A percentile compares a stretch with the other conserved stretches of the same genome.
Evolutionary conservation across 2,329 filamentous ascomycete species (phyloP).

Genomic region (Metarhizium guizhouense): DNA sequence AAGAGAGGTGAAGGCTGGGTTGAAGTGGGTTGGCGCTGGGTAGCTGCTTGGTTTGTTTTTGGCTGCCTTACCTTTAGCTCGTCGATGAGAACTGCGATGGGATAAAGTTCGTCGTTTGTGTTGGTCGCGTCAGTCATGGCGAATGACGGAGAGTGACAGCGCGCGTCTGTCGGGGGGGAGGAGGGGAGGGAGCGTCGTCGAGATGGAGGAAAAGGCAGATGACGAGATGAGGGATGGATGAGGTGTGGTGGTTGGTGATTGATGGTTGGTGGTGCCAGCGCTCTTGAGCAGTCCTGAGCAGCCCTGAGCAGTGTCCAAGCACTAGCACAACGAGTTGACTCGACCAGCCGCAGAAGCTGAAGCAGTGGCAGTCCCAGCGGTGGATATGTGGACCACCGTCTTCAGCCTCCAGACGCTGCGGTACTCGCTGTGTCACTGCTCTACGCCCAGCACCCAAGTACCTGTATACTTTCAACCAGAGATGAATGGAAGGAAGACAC

Average conservation of each 20-base stretch:
- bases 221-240: slow-evolving; percentile 4
- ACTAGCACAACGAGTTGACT: too few species aligned
- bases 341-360: not conserved
- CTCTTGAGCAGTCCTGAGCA: too few species aligned
- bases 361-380: not conserved
- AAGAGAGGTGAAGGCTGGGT: slow-evolving; percentile 7
- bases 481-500: too few species aligned
- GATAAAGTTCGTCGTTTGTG: slow-evolving; percentile 97
- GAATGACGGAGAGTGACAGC: slow-evolving; percentile 29
- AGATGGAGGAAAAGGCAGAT: slow-evolving; percentile 3
- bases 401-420: too few species aligned
- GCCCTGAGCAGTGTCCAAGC: too few species aligned
- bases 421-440: too few species aligned
- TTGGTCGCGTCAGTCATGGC: slow-evolving; percentile 83
- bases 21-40: not conserved
- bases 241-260: not conserved
- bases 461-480: too few species aligned
- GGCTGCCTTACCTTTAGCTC: slow-evolving; percentile 77
- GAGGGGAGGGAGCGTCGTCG: slow-evolving; percentile 4
- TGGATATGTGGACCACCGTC: too few species aligned
- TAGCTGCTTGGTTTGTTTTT: not conserved
- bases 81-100: slow-evolving; percentile 98
- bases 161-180: slow-evolving; percentile 16
- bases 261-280: not conserved
- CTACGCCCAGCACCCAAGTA: too few species aligned